Percentiles rank a stretch among this genome's conserved stretches.
Conservation (phyloP, 2,329 filamentous ascomycete species). For the Paradendryphiella salina region DNA sequence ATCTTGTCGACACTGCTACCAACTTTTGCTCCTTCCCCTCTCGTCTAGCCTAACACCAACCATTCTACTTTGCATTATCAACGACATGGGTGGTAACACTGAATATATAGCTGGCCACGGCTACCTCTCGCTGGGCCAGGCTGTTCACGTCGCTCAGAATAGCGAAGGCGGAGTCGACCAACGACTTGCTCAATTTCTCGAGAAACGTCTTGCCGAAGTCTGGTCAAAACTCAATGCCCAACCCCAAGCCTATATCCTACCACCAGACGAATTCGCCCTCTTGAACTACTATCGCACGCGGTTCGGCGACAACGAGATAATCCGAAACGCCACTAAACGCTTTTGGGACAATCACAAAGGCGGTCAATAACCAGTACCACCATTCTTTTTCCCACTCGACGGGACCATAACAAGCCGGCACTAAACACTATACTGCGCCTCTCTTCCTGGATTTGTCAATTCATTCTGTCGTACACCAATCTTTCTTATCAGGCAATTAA, state of each 20-base stretch:
- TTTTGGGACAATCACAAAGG: slow-evolving; percentile 59
- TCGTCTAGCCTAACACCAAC: slow-evolving; percentile 30
- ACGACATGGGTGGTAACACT: slow-evolving; percentile 49
- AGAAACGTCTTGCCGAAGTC: slow-evolving; percentile 60
- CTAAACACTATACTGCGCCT: background rate
- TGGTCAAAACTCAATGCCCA: slow-evolving; percentile 69
- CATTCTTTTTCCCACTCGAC: slow-evolving; percentile 2
- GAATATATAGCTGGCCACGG: slow-evolving; percentile 48
- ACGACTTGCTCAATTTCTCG: slow-evolving; percentile 65
- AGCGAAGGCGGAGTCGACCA: slow-evolving; percentile 69
- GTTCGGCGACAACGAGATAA: slow-evolving; percentile 59
- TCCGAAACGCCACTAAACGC: slow-evolving; percentile 58
- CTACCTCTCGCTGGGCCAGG: slow-evolving; percentile 62
- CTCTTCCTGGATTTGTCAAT: background rate
- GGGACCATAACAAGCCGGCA: background rate
- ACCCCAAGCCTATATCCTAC: slow-evolving; percentile 73
- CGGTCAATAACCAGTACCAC: slow-evolving; percentile 20
- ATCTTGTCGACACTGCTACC: slow-evolving; percentile 15
- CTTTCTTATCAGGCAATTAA: background rate
- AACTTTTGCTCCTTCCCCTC: slow-evolving; percentile 26
- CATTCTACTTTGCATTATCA: slow-evolving; percentile 32
- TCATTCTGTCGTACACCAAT: background rate
- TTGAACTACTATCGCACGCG: slow-evolving; percentile 82
- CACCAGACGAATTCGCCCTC: slow-evolving; percentile 75
- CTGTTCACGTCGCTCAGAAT: slow-evolving; percentile 76